A percentile compares a stretch with the other conserved stretches of the same genome.
These are phyloP conservation scores for Pichia californica DNA, from an alignment of 805 yeast genomes.

Conservation along the genomic window DNA sequence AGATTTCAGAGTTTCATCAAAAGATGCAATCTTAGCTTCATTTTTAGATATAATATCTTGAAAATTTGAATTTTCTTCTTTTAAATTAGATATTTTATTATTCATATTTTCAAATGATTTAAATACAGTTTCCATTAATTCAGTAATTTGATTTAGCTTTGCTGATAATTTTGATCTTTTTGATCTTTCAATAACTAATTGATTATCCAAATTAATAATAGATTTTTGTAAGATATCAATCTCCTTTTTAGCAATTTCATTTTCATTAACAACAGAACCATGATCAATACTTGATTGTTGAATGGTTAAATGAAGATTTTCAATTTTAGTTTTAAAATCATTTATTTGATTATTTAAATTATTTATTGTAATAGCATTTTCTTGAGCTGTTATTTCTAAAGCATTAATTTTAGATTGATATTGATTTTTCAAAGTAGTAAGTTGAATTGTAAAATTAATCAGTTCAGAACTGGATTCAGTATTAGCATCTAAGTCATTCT, in stretches of 20 bases:
- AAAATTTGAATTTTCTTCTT: neutral
- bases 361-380: slow-evolving; percentile 1
- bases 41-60: slow-evolving; percentile 9
- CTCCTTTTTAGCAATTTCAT: slow-evolving; percentile 3
- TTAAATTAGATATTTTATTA: neutral
- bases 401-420: slow-evolving; percentile 4
- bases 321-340: slow-evolving; percentile 4
- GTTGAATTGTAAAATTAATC: neutral
- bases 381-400: neutral
- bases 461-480: neutral
- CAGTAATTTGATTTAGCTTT: slow-evolving; percentile 1
- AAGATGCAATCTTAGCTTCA: slow-evolving; percentile 24
- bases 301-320: slow-evolving; percentile 4
- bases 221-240: slow-evolving; percentile 1
- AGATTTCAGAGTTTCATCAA: slow-evolving; percentile 45
- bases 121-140: slow-evolving; percentile 1
- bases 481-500: neutral
- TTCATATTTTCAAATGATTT: neutral
- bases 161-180: neutral
- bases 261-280: neutral
- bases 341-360: slow-evolving; percentile 4
- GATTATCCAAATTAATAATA: neutral
- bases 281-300: neutral
- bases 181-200: slow-evolving; percentile 8
- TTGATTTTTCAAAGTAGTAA: slow-evolving; percentile 2